Evolutionary conservation across 169 alveolate species (phyloP), one percentile per base, ranked within the genome.

Genomic region (Eimeria brunetti): DNA sequence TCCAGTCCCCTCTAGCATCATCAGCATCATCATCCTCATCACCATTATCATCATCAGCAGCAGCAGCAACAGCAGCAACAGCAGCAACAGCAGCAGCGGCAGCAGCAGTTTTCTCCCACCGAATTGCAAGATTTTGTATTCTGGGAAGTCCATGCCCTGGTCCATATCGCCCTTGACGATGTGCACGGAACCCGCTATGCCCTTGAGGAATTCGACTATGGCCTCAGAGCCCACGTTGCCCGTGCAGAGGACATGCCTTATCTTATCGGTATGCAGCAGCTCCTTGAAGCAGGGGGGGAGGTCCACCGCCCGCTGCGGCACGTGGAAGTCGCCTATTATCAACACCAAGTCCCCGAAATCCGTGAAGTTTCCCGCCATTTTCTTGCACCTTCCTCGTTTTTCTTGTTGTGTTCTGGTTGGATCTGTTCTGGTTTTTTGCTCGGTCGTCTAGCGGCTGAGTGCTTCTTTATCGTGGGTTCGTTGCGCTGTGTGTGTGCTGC

Each of bases 91-190:
- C 24, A 73, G 85, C 53, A 75, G 22, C 53, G 53, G 53, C 46
- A 75, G 22, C 27, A 44, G 14, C 7, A 24, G 14, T 3, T 18
- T 16, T 24, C 60, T 18, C 46, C 53, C 53, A 86, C 96, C 96
- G 36, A 99, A 97, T 41, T 97, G 96, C n/a, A 99, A 97, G 11
- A 97, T 98, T 89, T 98, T 98, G 60, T 96, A 96, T 75, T 99
- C 99, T 7, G 99, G 99, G 62, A 98, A 95, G 27, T 88, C 95
- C 33, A 80, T 62, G 12, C 88, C 96, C 38, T 67, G 98, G 91
- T 99, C 99, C 88, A 97, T 97, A 92, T 99, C 99, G 41, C 99
- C 99, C 92, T 97, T 97, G 33, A 98, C 99, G 81, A 98, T 96
- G 97, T 99, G 99, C 84, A 98, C 97, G 89, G 98, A 97, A 46